phyloP scores from a whole-genome alignment of 2,329 filamentous ascomycete genomes.

The Colletotrichum gloeosporioides region DNA sequence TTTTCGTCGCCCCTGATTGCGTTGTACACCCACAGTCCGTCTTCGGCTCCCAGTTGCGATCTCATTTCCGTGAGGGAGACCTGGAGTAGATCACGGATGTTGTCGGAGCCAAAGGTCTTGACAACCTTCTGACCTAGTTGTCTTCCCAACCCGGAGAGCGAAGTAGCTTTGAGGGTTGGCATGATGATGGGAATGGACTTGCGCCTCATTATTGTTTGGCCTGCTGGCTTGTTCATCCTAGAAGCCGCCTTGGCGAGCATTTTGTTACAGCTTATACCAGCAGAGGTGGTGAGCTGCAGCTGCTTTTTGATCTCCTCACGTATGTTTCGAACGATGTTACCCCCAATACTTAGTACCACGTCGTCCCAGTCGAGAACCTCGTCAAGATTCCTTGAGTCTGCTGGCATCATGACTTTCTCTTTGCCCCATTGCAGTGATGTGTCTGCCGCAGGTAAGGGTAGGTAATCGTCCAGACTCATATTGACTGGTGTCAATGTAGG shows the following conservation, averaged over 20 bases:
- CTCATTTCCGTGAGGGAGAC: neutral
- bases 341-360: neutral
- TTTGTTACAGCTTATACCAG: neutral
- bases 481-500: neutral
- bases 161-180: neutral
- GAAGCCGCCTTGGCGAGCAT: neutral
- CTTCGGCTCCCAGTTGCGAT: neutral
- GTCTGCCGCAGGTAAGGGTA: neutral
- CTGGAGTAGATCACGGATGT: neutral
- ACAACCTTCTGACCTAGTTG: neutral
- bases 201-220: neutral
- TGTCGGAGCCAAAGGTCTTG: neutral
- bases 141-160: neutral
- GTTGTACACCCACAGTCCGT: neutral
- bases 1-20: neutral
- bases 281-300: neutral
- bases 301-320: neutral
- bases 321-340: neutral
- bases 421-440: neutral
- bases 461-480: neutral
- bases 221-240: neutral
- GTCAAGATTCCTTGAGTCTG: fast-evolving
- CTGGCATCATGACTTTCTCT: neutral
- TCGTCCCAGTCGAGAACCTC: neutral
- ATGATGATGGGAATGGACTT: neutral